Conservation (phyloP, 2,329 filamentous ascomycete species). For the Rasamsonia emersonii region DNA sequence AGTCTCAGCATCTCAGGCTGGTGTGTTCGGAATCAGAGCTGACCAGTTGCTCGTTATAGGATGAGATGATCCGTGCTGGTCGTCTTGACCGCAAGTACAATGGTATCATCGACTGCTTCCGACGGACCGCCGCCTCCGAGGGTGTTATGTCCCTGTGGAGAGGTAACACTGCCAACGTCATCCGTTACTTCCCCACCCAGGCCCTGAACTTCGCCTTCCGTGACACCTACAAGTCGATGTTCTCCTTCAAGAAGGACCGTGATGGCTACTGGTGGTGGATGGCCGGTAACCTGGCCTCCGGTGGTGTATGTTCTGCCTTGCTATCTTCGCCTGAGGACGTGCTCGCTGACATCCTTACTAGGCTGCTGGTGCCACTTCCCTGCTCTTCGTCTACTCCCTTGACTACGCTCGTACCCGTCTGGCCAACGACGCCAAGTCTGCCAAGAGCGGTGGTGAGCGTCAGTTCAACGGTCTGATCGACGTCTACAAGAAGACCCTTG, state of each 20-base stretch:
- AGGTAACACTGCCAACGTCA: constrained; percentile 99
- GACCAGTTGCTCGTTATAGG: constrained; percentile 45
- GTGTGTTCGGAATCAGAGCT: constrained; percentile 5
- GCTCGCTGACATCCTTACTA: constrained; percentile 26
- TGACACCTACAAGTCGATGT: constrained; percentile 99
- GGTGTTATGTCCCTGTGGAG: constrained; percentile 95
- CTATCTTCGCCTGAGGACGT: background rate
- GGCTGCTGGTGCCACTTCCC: constrained; percentile 98
- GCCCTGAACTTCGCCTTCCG: constrained; percentile 99
- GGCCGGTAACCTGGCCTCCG: constrained; percentile 98
- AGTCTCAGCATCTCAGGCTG: background rate
- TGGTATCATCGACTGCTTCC: constrained; percentile 94
- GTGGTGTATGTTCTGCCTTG: constrained; percentile 72
- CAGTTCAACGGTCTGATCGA: constrained; percentile 99
- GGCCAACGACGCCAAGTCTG: constrained; percentile 99
- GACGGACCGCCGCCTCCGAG: constrained; percentile 79
- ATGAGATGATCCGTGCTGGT: constrained; percentile 99
- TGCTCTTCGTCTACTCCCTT: constrained; percentile 99
- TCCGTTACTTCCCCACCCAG: constrained; percentile 99
- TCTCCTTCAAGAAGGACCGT: constrained; percentile 99
- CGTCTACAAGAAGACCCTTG: constrained; percentile 99
- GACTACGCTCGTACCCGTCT: constrained; percentile 99
- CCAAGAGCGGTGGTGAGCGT: constrained; percentile 88
- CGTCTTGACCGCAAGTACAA: constrained; percentile 97
- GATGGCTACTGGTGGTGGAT: constrained; percentile 99